Base-by-base conservation (phyloP, 768 basidiomycete species). In the Coprinopsis cinerea region DNA sequence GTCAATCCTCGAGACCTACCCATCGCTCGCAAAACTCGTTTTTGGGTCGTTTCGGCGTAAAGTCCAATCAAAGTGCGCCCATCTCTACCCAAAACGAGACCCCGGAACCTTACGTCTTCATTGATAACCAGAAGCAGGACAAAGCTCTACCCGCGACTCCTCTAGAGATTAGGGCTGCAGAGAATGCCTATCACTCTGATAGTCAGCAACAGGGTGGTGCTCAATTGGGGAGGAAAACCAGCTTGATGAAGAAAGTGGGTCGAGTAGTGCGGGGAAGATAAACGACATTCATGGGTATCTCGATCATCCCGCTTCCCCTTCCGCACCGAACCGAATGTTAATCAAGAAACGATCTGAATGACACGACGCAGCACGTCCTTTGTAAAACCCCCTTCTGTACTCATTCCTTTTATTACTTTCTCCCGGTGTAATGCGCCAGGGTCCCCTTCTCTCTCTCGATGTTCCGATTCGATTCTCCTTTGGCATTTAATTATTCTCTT, bases 171-270 rank as follows among this genome's bases (percentile, higher is more conserved):
- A 46, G 49, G 3, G 41, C 41, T 10, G 45, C 52, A 7, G 51
- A 56, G 24, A 48, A 46, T 57, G 68, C 47, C 25, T 74, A 62
- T n/a, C 83, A 85, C 59, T 77, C 79, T 60, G 82, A 82, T 40
- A 65, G 63, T 45, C 45, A 62, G 3, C 68, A 77, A 10, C 68
- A 66, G 32, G 70, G 72, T 20, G 52, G 27, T 17, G 49, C 44
- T 14, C 62, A 61, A 25, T 73, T 91, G 1, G 82, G 81, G 40
- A 75, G 88, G 59, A 90, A 82, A 75, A 75, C 84, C 1, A 88
- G 86, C 61, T 67, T 91, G 51, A 76, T 90, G 73, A 85, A 84
- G 77, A 89, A 85, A 63, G 78, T 90, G 48, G 83, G 83, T 55
- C 76, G 78, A 37, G 88, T 75, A 4, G 85, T 88, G 44, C 79